Conservation (phyloP, 108 stramenopile genomes). For the Cyclotella kingstonii region DNA sequence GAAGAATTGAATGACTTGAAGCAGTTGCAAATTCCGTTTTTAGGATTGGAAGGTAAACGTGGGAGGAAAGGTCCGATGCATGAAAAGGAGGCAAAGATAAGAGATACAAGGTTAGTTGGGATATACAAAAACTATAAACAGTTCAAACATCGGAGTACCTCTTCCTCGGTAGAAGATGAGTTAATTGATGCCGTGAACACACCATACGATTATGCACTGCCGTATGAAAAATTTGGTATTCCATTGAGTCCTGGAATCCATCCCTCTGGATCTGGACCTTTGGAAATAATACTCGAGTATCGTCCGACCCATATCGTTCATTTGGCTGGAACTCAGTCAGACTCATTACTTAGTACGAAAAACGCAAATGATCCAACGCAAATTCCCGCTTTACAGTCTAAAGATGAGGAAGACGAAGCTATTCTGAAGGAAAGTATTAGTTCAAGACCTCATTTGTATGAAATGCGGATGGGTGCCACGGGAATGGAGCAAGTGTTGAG, state of each 20-base stretch:
- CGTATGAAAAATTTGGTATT: conserved; percentile 26
- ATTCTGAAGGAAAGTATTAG: conserved; percentile 13
- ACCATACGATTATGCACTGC: conserved; percentile 1
- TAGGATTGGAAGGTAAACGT: conserved; percentile 51
- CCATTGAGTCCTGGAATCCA: conserved; percentile 22
- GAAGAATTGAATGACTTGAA: conserved; percentile 37
- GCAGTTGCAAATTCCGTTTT: conserved; percentile 49
- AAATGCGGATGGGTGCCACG: conserved; percentile 48
- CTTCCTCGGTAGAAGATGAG: not conserved
- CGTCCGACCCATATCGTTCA: conserved; percentile 80
- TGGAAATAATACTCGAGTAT: conserved; percentile 33
- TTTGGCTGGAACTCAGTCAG: conserved; percentile 53
- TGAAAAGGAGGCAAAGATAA: conserved; percentile 14
- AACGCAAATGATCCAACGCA: not conserved
- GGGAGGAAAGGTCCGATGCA: not conserved
- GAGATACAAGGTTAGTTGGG: conserved; percentile 6
- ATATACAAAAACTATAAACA: too few relatives aligned
- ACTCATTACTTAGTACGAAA: conserved; percentile 44
- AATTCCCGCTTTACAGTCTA: too few relatives aligned
- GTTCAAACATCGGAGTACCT: too few relatives aligned
- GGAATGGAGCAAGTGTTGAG: conserved; percentile 73
- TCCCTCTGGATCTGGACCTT: conserved; percentile 20
- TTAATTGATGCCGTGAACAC: not conserved
- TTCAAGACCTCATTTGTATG: conserved; percentile 48
- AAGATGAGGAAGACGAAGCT: conserved; percentile 30